A percentile compares a stretch with the other conserved stretches of the same genome.
Conservation (phyloP, 192 early-diverging fungal species). For the Geranomyces variabilis region DNA sequence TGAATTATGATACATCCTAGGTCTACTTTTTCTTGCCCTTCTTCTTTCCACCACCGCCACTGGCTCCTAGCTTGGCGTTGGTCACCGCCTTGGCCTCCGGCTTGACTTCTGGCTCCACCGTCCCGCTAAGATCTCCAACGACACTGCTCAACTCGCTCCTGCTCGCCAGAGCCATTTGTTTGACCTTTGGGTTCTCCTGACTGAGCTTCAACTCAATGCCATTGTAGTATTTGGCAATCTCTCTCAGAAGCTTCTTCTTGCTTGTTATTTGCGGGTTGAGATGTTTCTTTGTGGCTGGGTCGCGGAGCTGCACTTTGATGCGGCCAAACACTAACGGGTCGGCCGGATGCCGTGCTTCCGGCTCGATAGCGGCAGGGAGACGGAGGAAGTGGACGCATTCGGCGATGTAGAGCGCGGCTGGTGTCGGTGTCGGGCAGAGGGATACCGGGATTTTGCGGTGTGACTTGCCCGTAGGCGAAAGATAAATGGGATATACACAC, state of each 20-base stretch:
- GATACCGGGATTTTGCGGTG: constrained; percentile 18
- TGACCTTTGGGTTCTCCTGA: constrained; percentile 28
- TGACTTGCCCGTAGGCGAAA: constrained; percentile 28
- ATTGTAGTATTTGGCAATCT: constrained; percentile 31
- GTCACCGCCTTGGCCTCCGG: constrained; percentile 22
- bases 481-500: constrained; percentile 45
- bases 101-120: too few relatives aligned
- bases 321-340: constrained; percentile 49
- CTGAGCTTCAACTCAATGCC: constrained; percentile 30
- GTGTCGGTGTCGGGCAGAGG: constrained; percentile 21
- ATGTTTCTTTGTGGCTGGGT: constrained; percentile 11
- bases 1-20: neutral
- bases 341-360: constrained; percentile 48
- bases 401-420: constrained; percentile 42
- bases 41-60: constrained; percentile 25
- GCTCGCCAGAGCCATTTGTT: constrained; percentile 35
- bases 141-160: constrained; percentile 30
- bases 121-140: constrained; percentile 19
- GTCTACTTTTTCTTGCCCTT: constrained; percentile 41
- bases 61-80: neutral
- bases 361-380: constrained; percentile 36
- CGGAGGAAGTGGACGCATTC: constrained; percentile 36
- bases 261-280: constrained; percentile 29
- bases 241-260: constrained; percentile 34
- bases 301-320: constrained; percentile 34